Conservation (phyloP, 768 basidiomycete genomes). For the Kwoniella shandongensis region DNA sequence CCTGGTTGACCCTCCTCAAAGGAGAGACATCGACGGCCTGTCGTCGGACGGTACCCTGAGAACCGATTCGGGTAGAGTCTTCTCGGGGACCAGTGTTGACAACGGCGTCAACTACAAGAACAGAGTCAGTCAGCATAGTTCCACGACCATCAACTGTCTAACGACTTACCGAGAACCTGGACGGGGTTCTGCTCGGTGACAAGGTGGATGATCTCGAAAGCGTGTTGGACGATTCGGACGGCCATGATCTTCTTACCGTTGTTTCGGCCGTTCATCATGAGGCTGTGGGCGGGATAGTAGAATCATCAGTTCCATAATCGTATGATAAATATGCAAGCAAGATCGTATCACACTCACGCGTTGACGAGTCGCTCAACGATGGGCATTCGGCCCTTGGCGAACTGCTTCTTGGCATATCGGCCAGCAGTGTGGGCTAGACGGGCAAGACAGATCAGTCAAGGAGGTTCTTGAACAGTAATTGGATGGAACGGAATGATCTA, state of each 20-base stretch:
- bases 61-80: conserved; percentile 99
- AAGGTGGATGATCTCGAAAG: conserved; percentile 99
- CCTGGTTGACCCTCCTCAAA: conserved; percentile 95
- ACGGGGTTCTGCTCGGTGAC: conserved; percentile 99
- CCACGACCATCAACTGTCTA: not conserved
- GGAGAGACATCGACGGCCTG: conserved; percentile 99
- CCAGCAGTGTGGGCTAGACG: conserved; percentile 83
- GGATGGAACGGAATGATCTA: too few species aligned
- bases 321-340: not conserved
- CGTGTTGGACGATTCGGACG: conserved; percentile 98
- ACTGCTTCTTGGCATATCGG: conserved; percentile 99
- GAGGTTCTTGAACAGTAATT: too few species aligned
- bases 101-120: conserved; percentile 78
- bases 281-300: conserved; percentile 56
- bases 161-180: conserved; percentile 63
- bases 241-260: conserved; percentile 99
- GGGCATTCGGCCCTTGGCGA: conserved; percentile 99
- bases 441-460: not conserved
- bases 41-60: conserved; percentile 98
- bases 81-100: conserved; percentile 99
- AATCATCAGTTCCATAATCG: not conserved
- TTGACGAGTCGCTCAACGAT: conserved; percentile 99
- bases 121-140: not conserved
- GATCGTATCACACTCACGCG: conserved; percentile 61
- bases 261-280: conserved; percentile 99